A percentile compares a stretch with the other conserved stretches of the same genome.
These are phyloP conservation scores for Aspergillus sp. DNA, from an alignment of 2,329 filamentous ascomycete genomes.

Conservation along the genomic window DNA sequence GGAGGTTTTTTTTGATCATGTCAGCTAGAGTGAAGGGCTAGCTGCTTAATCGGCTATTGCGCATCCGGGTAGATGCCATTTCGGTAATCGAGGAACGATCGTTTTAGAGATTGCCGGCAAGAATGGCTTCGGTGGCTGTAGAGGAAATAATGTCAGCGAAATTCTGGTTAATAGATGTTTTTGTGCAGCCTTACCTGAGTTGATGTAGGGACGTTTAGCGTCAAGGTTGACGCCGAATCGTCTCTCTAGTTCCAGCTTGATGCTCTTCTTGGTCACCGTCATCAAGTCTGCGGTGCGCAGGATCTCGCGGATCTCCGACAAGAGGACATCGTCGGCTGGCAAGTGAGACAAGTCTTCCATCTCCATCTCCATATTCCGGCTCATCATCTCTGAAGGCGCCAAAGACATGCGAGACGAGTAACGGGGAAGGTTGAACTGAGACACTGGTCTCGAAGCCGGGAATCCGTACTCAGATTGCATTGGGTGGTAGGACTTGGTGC, in stretches of 20 bases:
- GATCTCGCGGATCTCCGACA: constrained; percentile 94
- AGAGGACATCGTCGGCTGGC: constrained; percentile 83
- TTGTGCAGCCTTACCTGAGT: constrained; percentile 67
- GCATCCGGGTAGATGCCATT: neutral
- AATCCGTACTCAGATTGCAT: constrained; percentile 72
- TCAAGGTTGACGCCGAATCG: constrained; percentile 87
- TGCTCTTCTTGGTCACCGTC: constrained; percentile 97
- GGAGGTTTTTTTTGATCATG: neutral
- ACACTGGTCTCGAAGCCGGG: constrained; percentile 61
- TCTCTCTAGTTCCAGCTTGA: constrained; percentile 89
- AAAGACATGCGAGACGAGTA: constrained; percentile 74
- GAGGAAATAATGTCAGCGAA: neutral
- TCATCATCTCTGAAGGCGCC: constrained; percentile 70
- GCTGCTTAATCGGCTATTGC: neutral
- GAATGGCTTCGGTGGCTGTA: constrained; percentile 9
- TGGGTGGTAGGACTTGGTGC: constrained; percentile 73
- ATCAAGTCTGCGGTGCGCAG: constrained; percentile 89
- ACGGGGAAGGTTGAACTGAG: constrained; percentile 59
- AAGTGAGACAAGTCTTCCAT: constrained; percentile 73
- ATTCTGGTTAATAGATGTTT: neutral
- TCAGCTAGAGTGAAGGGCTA: neutral
- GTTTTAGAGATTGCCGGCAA: neutral
- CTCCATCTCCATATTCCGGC: constrained; percentile 68
- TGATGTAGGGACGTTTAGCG: constrained; percentile 87
- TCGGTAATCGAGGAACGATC: neutral